These are phyloP conservation scores for Wakefieldia striispora DNA, from an alignment of 768 basidiomycete genomes.

Conservation along the genomic window DNA sequence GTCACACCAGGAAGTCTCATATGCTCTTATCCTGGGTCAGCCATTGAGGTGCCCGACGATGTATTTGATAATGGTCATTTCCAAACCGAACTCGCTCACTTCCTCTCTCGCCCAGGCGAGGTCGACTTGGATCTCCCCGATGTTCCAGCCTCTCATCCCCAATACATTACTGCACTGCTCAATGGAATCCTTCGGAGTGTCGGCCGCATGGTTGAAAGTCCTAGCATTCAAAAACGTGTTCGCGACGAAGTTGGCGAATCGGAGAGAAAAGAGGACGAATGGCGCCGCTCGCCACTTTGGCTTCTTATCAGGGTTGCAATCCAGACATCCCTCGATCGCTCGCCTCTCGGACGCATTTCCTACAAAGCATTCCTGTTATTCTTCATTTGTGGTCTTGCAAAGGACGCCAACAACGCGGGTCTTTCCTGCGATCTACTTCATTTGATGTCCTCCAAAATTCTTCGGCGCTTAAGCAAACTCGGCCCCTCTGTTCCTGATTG, in stretches of 20 bases:
- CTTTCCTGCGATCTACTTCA: conserved; percentile 10
- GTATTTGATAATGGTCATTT: conserved; percentile 31
- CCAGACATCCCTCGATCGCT: conserved; percentile 27
- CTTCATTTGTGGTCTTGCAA: conserved; percentile 31
- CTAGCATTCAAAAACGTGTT: background rate
- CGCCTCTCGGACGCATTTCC: conserved; percentile 3
- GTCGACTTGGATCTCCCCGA: conserved; percentile 8
- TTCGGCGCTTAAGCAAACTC: background rate
- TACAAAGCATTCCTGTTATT: conserved; percentile 52
- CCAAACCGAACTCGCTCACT: conserved; percentile 33
- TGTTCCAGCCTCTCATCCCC: conserved; percentile 32
- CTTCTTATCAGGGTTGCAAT: conserved; percentile 32
- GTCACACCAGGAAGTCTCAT: conserved; percentile 38
- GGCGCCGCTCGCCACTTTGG: conserved; percentile 37
- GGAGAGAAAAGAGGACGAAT: conserved; percentile 15
- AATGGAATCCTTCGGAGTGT: conserved; percentile 41
- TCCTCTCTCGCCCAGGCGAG: conserved; percentile 34
- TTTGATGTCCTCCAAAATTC: background rate
- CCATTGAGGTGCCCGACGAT: conserved; percentile 33
- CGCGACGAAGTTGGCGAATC: conserved; percentile 6
- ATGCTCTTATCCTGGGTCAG: conserved; percentile 43
- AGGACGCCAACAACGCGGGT: conserved; percentile 11
- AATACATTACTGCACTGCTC: conserved; percentile 42
- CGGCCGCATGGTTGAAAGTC: conserved; percentile 16
- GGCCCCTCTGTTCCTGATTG: background rate